phyloP scores from a whole-genome alignment of 441 rosid species.

The Oxalis stricta region DNA sequence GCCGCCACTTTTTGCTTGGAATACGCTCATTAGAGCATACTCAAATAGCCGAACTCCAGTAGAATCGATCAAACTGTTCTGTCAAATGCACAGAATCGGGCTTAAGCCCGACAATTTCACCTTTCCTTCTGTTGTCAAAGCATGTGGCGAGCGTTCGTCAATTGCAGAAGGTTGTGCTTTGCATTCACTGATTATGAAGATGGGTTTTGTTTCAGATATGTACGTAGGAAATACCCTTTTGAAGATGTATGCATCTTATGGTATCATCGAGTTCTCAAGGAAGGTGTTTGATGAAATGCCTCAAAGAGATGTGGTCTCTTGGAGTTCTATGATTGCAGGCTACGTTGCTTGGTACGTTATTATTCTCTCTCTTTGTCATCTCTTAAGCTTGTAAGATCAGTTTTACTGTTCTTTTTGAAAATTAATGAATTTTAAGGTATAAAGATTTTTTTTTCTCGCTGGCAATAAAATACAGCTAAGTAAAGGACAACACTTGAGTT shows the following conservation, averaged over 20 bases:
- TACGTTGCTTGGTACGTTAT: slow-evolving; percentile 16
- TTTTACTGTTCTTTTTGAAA: too few relatives aligned
- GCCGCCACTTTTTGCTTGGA: slow-evolving; percentile 18
- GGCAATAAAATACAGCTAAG: too few relatives aligned
- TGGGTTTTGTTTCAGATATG: slow-evolving; percentile 11
- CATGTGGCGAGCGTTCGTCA: slow-evolving; percentile 15
- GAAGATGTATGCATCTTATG: slow-evolving; percentile 15
- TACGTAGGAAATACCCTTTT: slow-evolving; percentile 18
- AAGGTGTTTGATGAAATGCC: slow-evolving; percentile 21
- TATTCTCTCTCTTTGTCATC: neutral
- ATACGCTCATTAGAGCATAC: slow-evolving; percentile 11
- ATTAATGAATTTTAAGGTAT: too few relatives aligned
- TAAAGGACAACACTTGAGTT: too few relatives aligned
- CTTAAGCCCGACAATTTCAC: slow-evolving; percentile 12
- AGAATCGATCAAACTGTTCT: slow-evolving; percentile 13
- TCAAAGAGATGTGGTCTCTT: slow-evolving; percentile 16
- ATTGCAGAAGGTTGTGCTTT: slow-evolving; percentile 6
- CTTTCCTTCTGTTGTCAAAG: slow-evolving; percentile 17
- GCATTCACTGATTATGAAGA: slow-evolving; percentile 12
- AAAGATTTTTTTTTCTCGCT: too few relatives aligned
- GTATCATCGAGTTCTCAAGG: slow-evolving; percentile 9
- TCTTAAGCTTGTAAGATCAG: too few relatives aligned
- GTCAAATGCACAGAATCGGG: slow-evolving; percentile 11
- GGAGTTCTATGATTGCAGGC: slow-evolving; percentile 24
- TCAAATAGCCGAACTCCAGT: slow-evolving; percentile 9